Evolutionary conservation across 192 early-diverging fungal species (phyloP).

Genomic region (Rhizoclosmatium globosum): DNA sequence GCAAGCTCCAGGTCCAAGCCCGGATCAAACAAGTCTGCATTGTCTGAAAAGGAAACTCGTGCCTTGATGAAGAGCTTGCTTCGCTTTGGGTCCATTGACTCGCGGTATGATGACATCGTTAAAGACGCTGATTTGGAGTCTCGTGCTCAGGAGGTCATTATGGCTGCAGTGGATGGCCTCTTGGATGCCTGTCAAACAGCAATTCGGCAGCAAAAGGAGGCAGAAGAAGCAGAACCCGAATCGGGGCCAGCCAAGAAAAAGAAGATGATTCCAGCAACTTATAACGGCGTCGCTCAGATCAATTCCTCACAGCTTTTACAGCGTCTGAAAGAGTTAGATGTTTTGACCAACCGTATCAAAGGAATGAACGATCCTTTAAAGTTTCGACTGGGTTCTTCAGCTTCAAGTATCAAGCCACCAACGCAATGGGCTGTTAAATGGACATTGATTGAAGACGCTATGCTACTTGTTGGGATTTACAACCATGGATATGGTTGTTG

Average conservation of each 20-base stretch:
- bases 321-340: constrained; percentile 76
- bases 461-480: constrained; percentile 95
- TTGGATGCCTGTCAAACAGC: constrained; percentile 65
- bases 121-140: constrained; percentile 79
- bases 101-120: constrained; percentile 84
- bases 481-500: constrained; percentile 91
- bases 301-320: constrained; percentile 86
- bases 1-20: constrained; percentile 32
- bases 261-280: constrained; percentile 82
- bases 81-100: constrained; percentile 84
- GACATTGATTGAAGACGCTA: constrained; percentile 92
- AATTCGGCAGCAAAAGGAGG: constrained; percentile 50
- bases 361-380: constrained; percentile 61
- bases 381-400: constrained; percentile 72
- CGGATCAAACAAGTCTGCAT: constrained; percentile 31
- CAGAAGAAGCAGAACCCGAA: constrained; percentile 42
- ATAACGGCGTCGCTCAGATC: constrained; percentile 79
- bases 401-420: constrained; percentile 81
- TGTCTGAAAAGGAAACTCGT: constrained; percentile 85
- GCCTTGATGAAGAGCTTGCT: constrained; percentile 80
- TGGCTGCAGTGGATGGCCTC: constrained; percentile 50
- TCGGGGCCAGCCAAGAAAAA: constrained; percentile 43
- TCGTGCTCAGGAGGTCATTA: constrained; percentile 56
- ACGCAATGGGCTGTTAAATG: constrained; percentile 82
- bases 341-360: constrained; percentile 70